phyloP scores from a whole-genome alignment of 495 filamentous ascomycete species.

The Durotheca rogersii region DNA sequence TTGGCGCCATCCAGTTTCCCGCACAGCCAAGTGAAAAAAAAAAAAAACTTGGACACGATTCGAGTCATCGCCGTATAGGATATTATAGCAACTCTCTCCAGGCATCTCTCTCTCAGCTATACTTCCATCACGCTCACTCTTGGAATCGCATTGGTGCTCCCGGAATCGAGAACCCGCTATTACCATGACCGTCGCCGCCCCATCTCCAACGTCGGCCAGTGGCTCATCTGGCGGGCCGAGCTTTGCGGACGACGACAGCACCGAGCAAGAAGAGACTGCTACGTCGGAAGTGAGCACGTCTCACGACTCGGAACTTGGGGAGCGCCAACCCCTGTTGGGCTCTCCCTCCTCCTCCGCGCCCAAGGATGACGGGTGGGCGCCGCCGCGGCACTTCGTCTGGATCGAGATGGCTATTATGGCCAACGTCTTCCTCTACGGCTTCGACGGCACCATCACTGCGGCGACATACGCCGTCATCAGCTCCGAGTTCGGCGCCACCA shows the following conservation, averaged over 20 bases:
- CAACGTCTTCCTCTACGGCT: conserved; percentile 65
- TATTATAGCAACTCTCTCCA: too few relatives aligned
- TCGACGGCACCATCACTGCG: conserved; percentile 67
- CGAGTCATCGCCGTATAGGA: too few relatives aligned
- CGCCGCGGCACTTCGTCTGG: conserved; percentile 44
- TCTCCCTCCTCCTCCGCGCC: conserved; percentile 26
- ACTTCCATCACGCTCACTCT: background rate
- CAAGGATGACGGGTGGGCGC: conserved; percentile 37
- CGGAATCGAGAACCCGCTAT: background rate
- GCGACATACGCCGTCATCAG: conserved; percentile 66
- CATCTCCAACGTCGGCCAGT: background rate
- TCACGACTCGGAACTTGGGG: conserved; percentile 19
- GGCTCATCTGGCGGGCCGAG: background rate
- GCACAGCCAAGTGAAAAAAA: too few relatives aligned
- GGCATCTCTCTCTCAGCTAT: background rate
- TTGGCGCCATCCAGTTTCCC: too few relatives aligned
- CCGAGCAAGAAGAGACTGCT: background rate
- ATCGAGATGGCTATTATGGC: conserved; percentile 60
- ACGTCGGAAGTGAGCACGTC: conserved; percentile 16
- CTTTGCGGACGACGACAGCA: background rate
- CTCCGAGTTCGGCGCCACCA: conserved; percentile 53
- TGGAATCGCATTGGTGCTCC: background rate
- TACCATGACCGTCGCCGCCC: background rate
- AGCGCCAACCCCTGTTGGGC: conserved; percentile 45
- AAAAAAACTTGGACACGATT: too few relatives aligned